Base-by-base conservation (phyloP, 257 asterid genomes). In the Perilla frutescens region DNA sequence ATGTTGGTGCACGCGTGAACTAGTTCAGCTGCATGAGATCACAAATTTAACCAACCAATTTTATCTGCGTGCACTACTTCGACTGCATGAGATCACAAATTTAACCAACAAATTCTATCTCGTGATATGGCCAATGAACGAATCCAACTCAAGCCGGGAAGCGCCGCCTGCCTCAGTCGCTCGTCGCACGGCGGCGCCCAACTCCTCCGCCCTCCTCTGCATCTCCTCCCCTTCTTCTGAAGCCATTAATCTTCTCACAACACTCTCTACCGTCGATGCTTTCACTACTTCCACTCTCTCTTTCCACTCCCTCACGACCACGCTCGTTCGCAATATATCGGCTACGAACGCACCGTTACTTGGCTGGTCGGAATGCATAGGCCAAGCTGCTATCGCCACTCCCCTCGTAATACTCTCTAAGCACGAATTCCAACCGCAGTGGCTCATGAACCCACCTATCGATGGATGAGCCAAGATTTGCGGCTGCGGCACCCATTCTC, bases 401-500 rank as follows among this genome's bases (percentile, higher is more conserved):
- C 87, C 87, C 71, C 34, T 41, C 4, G 59, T 67, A 0, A 83
- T 72, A 31, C 87, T 84, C 67, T 83, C 87, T 0, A 75, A 65
- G 45, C 87, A 77, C 0, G 87, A 83, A 60, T 80, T 80, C 85
- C 85, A 84, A 1, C 88, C 88, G 3, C 84, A 79, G 34, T 79
- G 86, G 50, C 80, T 76, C 81, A 82, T 40, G 43, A 82, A 82
- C 41, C 85, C 87, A 3, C 88, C 85, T 0, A 75, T 72, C 1
- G 88, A 48, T 0, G 14, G 11, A 57, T 84, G 88, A 0, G 61
- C 85, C 58, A 84, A 20, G 6, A 84, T 81, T 9, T 72, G 76
- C 6, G 48, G 79, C 60, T 84, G 85, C 7, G 85, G 88, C 6
- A 80, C 88, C 88, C 88, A 84, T 0, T 84, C 88, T 53, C 85